A percentile compares a stretch with the other conserved stretches of the same genome.
phyloP scores from a whole-genome alignment of 1,284 basidiomycete species.

The Anthracocystis walkeri region DNA sequence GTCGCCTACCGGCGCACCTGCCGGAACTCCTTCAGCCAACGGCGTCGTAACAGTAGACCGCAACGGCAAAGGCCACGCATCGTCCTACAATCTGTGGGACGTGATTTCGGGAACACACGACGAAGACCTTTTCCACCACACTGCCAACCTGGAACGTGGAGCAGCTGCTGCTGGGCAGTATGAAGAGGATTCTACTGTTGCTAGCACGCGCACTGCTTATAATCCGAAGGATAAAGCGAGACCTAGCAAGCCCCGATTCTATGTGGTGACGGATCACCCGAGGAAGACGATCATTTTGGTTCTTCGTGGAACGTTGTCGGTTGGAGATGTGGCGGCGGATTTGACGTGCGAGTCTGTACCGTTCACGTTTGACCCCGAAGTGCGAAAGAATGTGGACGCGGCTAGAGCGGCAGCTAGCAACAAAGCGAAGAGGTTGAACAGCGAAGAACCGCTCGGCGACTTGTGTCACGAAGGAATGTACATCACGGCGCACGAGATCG shows the following conservation, averaged over 20 bases:
- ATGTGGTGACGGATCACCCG: constrained; percentile 63
- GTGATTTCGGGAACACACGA: constrained; percentile 60
- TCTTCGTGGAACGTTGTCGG: constrained; percentile 61
- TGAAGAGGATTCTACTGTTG: constrained; percentile 23
- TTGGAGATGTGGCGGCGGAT: constrained; percentile 67
- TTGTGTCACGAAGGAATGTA: constrained; percentile 77
- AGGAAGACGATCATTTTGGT: constrained; percentile 59
- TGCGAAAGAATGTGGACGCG: constrained; percentile 21
- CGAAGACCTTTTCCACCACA: constrained; percentile 60
- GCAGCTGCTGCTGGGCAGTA: constrained; percentile 48
- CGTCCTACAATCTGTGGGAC: constrained; percentile 54
- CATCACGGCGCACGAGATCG: constrained; percentile 82
- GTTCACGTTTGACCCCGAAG: constrained; percentile 32
- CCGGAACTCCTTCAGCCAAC: background rate
- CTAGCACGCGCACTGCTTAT: constrained; percentile 1
- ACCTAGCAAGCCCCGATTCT: constrained; percentile 58
- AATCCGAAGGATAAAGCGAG: constrained; percentile 24
- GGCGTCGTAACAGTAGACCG: constrained; percentile 5
- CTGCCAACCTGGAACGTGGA: constrained; percentile 50
- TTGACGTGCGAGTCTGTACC: constrained; percentile 64
- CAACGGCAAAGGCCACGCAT: constrained; percentile 15
- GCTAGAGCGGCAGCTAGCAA: background rate
- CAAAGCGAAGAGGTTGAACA: constrained; percentile 1
- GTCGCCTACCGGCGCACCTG: background rate
- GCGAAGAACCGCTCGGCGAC: constrained; percentile 17